Conservation (phyloP, 2,329 filamentous ascomycete genomes). For the Penicillium sp. region DNA sequence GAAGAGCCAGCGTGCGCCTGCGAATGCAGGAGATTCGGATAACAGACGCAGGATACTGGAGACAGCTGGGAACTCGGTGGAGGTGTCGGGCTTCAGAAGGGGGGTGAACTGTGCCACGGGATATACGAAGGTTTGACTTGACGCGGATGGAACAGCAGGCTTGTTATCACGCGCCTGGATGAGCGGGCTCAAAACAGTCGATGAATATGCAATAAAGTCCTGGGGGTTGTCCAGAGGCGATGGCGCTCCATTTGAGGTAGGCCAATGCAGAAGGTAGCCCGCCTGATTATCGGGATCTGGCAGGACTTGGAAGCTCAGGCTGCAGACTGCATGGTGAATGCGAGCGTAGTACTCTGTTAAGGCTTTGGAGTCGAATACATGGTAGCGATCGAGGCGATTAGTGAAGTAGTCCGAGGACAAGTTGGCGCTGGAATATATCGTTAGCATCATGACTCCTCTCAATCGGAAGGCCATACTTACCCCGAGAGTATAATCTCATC, state of each 20-base stretch:
- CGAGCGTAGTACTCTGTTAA: slow-evolving; percentile 79
- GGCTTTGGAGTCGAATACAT: slow-evolving; percentile 76
- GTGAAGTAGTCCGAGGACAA: slow-evolving; percentile 93
- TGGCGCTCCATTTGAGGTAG: slow-evolving; percentile 67
- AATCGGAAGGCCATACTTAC: slow-evolving; percentile 43
- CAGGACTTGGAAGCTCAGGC: slow-evolving; percentile 75
- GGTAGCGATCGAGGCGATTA: slow-evolving; percentile 91
- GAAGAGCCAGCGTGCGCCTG: slow-evolving; percentile 82
- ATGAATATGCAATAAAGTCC: slow-evolving; percentile 69
- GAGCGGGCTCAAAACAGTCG: slow-evolving; percentile 64
- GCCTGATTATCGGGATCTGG: slow-evolving; percentile 49
- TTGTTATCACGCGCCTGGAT: slow-evolving; percentile 54
- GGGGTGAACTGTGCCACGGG: slow-evolving; percentile 86
- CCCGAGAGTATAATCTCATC: slow-evolving; percentile 94
- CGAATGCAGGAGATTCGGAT: slow-evolving; percentile 58
- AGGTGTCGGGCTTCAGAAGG: slow-evolving; percentile 72
- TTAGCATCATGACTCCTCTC: slow-evolving; percentile 5
- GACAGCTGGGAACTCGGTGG: slow-evolving; percentile 83
- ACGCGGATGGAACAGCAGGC: slow-evolving; percentile 28
- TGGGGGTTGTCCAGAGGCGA: slow-evolving; percentile 69
- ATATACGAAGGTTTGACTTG: slow-evolving; percentile 72
- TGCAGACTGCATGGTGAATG: slow-evolving; percentile 74
- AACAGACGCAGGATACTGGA: slow-evolving; percentile 71
- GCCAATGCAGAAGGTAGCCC: slow-evolving; percentile 67
- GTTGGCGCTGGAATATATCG: slow-evolving; percentile 62